phyloP scores from a whole-genome alignment of 495 filamentous ascomycete species.

The Aspergillus kassunensis region DNA sequence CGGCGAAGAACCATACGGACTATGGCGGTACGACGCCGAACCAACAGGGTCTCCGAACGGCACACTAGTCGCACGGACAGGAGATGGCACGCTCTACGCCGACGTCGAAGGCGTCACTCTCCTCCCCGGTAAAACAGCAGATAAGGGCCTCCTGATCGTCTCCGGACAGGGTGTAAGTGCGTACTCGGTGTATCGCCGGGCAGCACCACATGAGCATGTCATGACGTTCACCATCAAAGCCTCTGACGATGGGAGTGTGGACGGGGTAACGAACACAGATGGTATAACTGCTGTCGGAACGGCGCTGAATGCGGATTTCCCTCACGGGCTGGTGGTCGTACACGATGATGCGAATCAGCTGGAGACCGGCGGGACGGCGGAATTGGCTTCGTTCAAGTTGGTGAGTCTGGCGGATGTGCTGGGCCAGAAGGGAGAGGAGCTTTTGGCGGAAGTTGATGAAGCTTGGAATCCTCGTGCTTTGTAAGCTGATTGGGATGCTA shows the following conservation, averaged over 20 bases:
- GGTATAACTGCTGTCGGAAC: background rate
- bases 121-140: background rate
- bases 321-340: background rate
- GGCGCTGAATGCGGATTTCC: conserved; percentile 2
- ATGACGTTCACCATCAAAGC: conserved; percentile 2
- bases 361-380: background rate
- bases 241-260: background rate
- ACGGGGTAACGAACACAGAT: conserved; percentile 6
- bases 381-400: conserved; percentile 6
- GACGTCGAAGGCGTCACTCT: conserved; percentile 2
- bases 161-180: background rate
- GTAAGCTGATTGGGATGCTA: background rate
- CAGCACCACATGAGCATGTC: conserved; percentile 4
- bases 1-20: background rate
- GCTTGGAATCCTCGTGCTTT: background rate
- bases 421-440: background rate
- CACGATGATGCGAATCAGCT: conserved; percentile 10
- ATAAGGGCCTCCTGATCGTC: background rate
- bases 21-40: conserved; percentile 7
- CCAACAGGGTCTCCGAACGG: background rate
- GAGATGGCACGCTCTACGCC: conserved; percentile 1
- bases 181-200: conserved; percentile 2
- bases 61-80: background rate
- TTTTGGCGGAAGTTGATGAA: conserved; percentile 1
- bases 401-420: conserved; percentile 2